A percentile compares a stretch with the other conserved stretches of the same genome.
These are phyloP conservation scores for Saccharomycopsis fibuligera DNA, from an alignment of 805 yeast species.

Conservation along the genomic window DNA sequence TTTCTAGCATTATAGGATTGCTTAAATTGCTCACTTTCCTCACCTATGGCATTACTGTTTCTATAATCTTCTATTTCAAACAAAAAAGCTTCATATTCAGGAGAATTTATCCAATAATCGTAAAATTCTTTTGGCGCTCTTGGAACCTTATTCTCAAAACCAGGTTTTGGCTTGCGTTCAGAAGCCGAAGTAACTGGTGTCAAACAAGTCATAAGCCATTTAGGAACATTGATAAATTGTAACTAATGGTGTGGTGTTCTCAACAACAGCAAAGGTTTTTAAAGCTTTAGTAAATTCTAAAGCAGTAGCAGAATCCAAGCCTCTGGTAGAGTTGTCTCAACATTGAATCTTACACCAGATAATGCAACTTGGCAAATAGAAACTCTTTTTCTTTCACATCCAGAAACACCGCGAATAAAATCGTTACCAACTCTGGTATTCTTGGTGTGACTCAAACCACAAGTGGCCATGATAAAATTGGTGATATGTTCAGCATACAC, in stretches of 20 bases:
- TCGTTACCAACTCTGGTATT: constrained; percentile 41
- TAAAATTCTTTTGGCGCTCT: constrained; percentile 33
- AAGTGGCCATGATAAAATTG: constrained; percentile 44
- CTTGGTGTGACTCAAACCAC: constrained; percentile 34
- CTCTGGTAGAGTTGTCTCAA: constrained; percentile 68
- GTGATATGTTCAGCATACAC: constrained; percentile 48
- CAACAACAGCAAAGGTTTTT: constrained; percentile 46
- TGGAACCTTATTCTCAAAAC: constrained; percentile 34
- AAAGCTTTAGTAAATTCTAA: constrained; percentile 55
- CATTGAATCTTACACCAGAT: constrained; percentile 43
- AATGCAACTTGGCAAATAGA: constrained; percentile 46
- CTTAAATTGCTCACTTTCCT: neutral
- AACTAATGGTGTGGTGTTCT: constrained; percentile 40
- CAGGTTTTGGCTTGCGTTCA: constrained; percentile 28
- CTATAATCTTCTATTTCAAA: constrained; percentile 29
- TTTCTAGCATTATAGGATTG: constrained; percentile 34
- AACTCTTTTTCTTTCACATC: constrained; percentile 53
- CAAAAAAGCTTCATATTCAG: constrained; percentile 29
- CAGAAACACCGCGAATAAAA: constrained; percentile 50
- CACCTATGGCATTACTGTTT: constrained; percentile 25
- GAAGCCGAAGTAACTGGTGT: constrained; percentile 31
- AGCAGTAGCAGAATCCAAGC: constrained; percentile 67
- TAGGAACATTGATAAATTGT: constrained; percentile 53
- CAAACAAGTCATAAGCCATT: constrained; percentile 45
- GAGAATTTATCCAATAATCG: constrained; percentile 33